A percentile compares a stretch with the other conserved stretches of the same genome.
phyloP scores from a whole-genome alignment of 148 eudicot species.

The Rhododendron kiyosumense region DNA sequence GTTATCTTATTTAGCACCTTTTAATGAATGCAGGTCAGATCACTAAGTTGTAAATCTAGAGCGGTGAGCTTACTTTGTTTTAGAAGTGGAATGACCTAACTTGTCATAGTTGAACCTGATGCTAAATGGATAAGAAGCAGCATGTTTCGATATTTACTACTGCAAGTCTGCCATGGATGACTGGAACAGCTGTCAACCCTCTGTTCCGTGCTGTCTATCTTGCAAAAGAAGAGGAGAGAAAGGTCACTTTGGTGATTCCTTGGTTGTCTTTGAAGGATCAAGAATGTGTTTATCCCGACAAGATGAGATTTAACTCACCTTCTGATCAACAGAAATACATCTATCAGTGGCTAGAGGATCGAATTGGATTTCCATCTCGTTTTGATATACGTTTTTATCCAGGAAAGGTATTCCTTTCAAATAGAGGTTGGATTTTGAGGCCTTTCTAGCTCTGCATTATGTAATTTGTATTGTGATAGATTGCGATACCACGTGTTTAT shows the following conservation, averaged over 20 bases:
- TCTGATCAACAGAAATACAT: conserved; percentile 73
- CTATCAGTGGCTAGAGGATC: conserved; percentile 75
- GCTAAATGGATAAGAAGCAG: conserved; percentile 64
- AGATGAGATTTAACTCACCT: conserved; percentile 54
- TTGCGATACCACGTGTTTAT: neutral
- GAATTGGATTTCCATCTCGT: conserved; percentile 50
- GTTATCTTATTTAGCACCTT: neutral
- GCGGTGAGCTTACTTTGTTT: neutral
- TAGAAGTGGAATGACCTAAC: neutral
- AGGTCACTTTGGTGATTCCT: conserved; percentile 82
- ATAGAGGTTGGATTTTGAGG: neutral
- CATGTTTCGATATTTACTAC: conserved; percentile 89
- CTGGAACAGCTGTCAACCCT: conserved; percentile 95
- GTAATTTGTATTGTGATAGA: neutral
- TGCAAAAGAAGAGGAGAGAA: conserved; percentile 55
- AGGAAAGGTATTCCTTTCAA: conserved; percentile 46
- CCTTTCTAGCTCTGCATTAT: neutral
- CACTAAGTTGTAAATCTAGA: neutral
- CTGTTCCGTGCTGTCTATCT: conserved; percentile 92
- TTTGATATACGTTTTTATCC: conserved; percentile 73
- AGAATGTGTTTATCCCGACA: conserved; percentile 64
- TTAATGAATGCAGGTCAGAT: neutral
- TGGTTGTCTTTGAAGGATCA: conserved; percentile 82
- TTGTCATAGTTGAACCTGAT: conserved; percentile 12
- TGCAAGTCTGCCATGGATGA: conserved; percentile 99